Conservation (phyloP, 176 grass and related monocot genomes). For the Poa annua region DNA sequence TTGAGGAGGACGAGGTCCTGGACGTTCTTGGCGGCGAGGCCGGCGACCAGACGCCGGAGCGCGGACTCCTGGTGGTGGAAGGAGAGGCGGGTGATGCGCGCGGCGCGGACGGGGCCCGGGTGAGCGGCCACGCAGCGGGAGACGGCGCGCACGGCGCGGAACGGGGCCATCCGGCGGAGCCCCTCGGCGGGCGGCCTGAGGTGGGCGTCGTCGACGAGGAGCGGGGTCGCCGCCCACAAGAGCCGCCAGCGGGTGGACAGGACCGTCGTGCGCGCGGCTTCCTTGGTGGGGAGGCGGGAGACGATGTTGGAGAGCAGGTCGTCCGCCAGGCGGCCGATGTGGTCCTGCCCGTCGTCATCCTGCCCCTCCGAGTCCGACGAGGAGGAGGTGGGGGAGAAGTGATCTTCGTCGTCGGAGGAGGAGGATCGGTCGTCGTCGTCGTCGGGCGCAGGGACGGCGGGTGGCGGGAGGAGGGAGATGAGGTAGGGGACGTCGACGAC, state of each 20-base stretch:
- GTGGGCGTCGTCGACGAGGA: conserved; percentile 19
- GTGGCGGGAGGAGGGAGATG: conserved; percentile 14
- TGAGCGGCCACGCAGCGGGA: conserved; percentile 20
- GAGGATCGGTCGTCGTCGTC: not conserved
- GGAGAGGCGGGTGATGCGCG: not conserved
- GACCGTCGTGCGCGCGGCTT: not conserved
- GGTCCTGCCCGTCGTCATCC: conserved; percentile 16
- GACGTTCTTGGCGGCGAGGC: conserved; percentile 29
- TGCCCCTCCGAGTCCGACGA: not conserved
- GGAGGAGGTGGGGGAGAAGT: conserved; percentile 16
- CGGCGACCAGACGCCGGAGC: not conserved
- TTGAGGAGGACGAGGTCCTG: conserved; percentile 21
- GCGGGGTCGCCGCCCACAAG: conserved; percentile 18
- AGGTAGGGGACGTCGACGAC: not conserved
- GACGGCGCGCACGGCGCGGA: not conserved
- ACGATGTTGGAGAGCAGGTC: conserved; percentile 12
- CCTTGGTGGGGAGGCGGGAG: conserved; percentile 11
- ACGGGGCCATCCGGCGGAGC: not conserved
- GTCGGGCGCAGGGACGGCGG: not conserved
- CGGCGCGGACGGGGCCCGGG: conserved; percentile 3
- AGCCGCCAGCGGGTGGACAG: not conserved
- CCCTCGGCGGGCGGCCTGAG: not conserved
- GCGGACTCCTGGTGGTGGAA: not conserved
- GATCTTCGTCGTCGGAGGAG: not conserved
- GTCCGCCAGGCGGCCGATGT: conserved; percentile 16